These are phyloP conservation scores for Fistulifera pelliculosa DNA, from an alignment of 108 stramenopile genomes.

Conservation along the genomic window DNA sequence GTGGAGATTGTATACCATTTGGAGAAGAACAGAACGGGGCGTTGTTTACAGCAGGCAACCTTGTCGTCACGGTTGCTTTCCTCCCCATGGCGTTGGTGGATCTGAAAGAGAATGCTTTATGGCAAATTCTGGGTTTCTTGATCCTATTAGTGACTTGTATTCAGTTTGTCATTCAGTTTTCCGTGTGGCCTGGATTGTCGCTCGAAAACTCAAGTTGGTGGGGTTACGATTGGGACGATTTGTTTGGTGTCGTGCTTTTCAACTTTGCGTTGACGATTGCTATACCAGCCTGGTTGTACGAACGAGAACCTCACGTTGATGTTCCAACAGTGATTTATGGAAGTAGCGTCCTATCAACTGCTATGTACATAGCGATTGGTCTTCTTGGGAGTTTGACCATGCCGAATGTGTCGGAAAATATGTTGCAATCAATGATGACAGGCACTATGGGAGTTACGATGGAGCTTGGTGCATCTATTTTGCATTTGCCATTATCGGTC, in stretches of 20 bases:
- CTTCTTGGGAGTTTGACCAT: constrained; percentile 37
- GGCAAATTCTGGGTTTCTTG: constrained; percentile 34
- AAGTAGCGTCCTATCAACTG: constrained; percentile 18
- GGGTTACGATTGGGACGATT: constrained; percentile 23
- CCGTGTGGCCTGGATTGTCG: background rate
- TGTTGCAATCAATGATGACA: constrained; percentile 29
- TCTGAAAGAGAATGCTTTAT: constrained; percentile 31
- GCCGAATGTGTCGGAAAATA: constrained; percentile 26
- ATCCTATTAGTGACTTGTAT: constrained; percentile 22
- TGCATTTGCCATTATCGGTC: constrained; percentile 44
- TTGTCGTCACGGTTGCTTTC: constrained; percentile 17
- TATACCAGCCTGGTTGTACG: constrained; percentile 50
- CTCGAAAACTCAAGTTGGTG: constrained; percentile 9
- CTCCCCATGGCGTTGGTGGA: constrained; percentile 28
- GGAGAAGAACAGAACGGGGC: constrained; percentile 9
- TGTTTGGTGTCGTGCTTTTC: constrained; percentile 43
- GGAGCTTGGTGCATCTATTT: constrained; percentile 25
- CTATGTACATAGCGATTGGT: constrained; percentile 38
- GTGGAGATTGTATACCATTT: constrained; percentile 23
- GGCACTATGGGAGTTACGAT: constrained; percentile 23
- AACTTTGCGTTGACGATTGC: constrained; percentile 45
- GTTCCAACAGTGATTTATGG: constrained; percentile 18
- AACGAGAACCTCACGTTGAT: constrained; percentile 31
- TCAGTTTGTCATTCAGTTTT: constrained; percentile 25
- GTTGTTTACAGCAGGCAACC: constrained; percentile 26